Base-by-base conservation (phyloP, 345 rosid genomes). In the Populus euphratica region DNA sequence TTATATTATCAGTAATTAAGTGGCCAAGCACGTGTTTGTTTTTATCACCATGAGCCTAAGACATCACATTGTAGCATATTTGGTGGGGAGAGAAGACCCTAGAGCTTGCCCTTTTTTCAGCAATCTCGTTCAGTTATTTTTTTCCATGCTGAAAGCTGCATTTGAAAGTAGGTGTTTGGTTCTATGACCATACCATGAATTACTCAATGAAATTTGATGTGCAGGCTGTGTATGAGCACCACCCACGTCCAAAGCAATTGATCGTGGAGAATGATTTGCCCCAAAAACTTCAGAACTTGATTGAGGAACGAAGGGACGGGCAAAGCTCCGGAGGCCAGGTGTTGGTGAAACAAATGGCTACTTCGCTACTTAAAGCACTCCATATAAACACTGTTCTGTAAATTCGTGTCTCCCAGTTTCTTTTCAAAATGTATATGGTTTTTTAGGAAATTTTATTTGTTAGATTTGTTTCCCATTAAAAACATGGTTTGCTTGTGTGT, bases 151-250 rank as follows among this genome's bases (percentile, higher is more conserved):
- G 23, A 36, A 12, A 66, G 66, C 68, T 54, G 61, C 33, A 0
- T 29, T 6, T 33, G 67, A 76, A 68, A 65, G 68, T 27, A 38
- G 9, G 16, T 43, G 52, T n/a, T 8, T 71, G 18, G 44, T 61
- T 33, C 59, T 31, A 27, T 41, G 7, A 13, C 20, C 25, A 41
- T 62, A 76, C n/a, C 52, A 43, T 52, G 10, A 21, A 47, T 27
- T 33, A 27, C 72, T 70, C 70, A 39, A 29, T 41, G 49, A 23
- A 68, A 59, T 54, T 39, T 21, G 21, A 76, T 47, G 12, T 76
- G 63, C 65, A 96, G 99, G 93, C 98, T 69, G 99, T 96, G 20
- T 96, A 96, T 63, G 99, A 96, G 93, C 99, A 93, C 81, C 99
- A 96, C 79, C 99, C 99, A 7, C 89, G 91, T 52, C 99, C 99